Evolutionary conservation across 768 basidiomycete genomes (phyloP), one percentile per base, ranked within the genome.

Genomic region (Podaxis pistillaris): DNA sequence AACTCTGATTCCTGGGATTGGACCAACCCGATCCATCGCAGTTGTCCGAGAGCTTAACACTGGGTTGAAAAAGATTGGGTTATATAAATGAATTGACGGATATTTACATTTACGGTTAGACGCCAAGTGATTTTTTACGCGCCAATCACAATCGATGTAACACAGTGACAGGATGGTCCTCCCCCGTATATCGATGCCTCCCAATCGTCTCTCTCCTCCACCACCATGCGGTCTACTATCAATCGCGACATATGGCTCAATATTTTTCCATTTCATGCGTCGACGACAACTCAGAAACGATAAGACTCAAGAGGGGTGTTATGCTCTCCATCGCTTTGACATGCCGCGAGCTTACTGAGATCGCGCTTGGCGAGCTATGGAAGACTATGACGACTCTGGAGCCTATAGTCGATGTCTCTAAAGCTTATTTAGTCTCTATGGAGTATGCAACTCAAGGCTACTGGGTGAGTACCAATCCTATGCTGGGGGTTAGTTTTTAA

Each of bases 251-350:
- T 50, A 50, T 50, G 9, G 49, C 24, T 22, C 19, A 22, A 24
- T 50, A 50, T 11, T 22, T 50, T 28, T 7, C 22, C 2, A 6
- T 50, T 50, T 50, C 13, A 11, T 24, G 28, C 26, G 2, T 12
- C 36, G 75, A 75, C 22, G 75, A 70, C 0, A 72, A 11, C 0
- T 28, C 51, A 0, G 72, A 55, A 0, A 71, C 64, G 0, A 69
- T 56, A 2, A 74, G 44, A 0, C 58, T 63, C 19, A 75, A 50
- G 4, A 24, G 13, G 8, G 19, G 11, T 57, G 17, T 73, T 8
- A 76, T 67, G 56, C 76, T 76, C 40, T 77, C 72, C 22, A 37
- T 51, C 2, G 55, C 56, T 8, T 12, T 50, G 22, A 24, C 12
- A 11, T 4, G 12, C 12, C 13, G 3, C 26, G 12, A 3, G 19